These are phyloP conservation scores for Exophiala dermatitidis DNA, from an alignment of 2,329 filamentous ascomycete species.

Conservation along the genomic window DNA sequence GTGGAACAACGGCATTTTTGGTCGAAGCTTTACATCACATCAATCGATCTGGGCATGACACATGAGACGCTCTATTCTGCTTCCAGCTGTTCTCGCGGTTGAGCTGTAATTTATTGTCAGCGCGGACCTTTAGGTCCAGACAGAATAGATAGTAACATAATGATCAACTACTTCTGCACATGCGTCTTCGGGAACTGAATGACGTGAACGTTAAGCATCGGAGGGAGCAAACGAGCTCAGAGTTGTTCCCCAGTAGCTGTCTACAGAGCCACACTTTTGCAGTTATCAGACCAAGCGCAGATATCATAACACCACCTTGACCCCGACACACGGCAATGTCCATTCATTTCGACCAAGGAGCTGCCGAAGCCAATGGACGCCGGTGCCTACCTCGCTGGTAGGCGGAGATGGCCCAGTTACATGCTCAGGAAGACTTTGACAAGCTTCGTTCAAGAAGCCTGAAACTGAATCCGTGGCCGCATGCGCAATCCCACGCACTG, in stretches of 20 bases:
- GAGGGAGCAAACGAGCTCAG: no score
- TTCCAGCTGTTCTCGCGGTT: not conserved
- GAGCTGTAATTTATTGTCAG: slow-evolving; percentile 13
- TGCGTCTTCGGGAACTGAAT: no score
- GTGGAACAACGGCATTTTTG: slow-evolving; percentile 15
- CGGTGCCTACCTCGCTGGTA: slow-evolving; percentile 60
- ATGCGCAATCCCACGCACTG: slow-evolving; percentile 59
- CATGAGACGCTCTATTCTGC: not conserved
- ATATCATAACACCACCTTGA: slow-evolving; percentile 46
- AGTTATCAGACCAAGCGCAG: not conserved
- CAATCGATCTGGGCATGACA: slow-evolving; percentile 4
- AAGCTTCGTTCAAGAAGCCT: slow-evolving; percentile 48
- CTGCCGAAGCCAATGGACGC: slow-evolving; percentile 78
- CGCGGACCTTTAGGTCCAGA: slow-evolving; percentile 11
- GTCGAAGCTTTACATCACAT: slow-evolving; percentile 1
- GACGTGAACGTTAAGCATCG: no score
- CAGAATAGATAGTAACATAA: slow-evolving; percentile 17
- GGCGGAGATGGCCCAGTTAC: slow-evolving; percentile 24
- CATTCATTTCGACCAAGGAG: slow-evolving; percentile 77
- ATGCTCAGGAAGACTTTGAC: slow-evolving; percentile 40
- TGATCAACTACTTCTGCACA: not conserved
- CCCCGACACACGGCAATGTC: slow-evolving; percentile 83
- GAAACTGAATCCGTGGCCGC: slow-evolving; percentile 43
- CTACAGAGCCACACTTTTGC: not conserved
- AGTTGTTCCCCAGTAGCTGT: not conserved